Percentiles rank a stretch among this genome's conserved stretches.
Evolutionary conservation across 176 grass and related monocot genomes (phyloP).

Genomic region (Phoenix roebelenii): DNA sequence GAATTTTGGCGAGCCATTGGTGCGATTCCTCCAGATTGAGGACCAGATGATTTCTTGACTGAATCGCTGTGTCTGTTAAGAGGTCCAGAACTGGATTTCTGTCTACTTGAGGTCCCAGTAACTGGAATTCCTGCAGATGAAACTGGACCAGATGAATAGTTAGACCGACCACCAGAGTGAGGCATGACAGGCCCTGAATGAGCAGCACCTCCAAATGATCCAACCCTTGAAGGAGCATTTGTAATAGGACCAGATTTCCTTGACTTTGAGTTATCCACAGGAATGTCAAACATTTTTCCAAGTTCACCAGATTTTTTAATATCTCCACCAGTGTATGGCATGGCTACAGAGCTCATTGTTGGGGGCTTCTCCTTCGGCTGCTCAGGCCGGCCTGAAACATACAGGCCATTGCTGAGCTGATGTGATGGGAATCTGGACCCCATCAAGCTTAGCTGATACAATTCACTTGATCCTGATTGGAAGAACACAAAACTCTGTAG

Average conservation of each 20-base stretch:
- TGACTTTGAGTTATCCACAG: not conserved
- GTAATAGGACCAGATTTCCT: slow-evolving; percentile 6
- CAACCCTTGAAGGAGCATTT: not conserved
- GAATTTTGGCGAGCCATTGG: slow-evolving; percentile 1
- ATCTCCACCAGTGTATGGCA: slow-evolving; percentile 3
- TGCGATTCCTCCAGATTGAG: not conserved
- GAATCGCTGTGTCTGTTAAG: slow-evolving; percentile 1
- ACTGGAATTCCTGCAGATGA: too few species aligned
- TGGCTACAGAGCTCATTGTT: not conserved
- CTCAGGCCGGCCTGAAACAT: slow-evolving; percentile 3
- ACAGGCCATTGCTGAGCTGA: slow-evolving; percentile 7
- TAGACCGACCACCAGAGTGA: not conserved
- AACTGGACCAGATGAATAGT: too few species aligned
- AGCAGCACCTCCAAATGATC: not conserved
- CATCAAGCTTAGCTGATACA: not conserved
- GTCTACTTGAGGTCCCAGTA: not conserved
- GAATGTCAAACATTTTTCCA: slow-evolving; percentile 11
- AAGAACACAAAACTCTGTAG: not conserved
- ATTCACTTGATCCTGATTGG: not conserved
- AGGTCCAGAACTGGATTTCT: not conserved
- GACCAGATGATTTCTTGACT: not conserved
- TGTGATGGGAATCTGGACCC: slow-evolving; percentile 6
- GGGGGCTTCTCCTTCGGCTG: not conserved
- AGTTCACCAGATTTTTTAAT: slow-evolving; percentile 8
- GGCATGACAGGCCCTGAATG: not conserved